These are phyloP conservation scores for Pyrenopolyporus hunteri DNA, from an alignment of 495 filamentous ascomycete species.

Conservation along the genomic window DNA sequence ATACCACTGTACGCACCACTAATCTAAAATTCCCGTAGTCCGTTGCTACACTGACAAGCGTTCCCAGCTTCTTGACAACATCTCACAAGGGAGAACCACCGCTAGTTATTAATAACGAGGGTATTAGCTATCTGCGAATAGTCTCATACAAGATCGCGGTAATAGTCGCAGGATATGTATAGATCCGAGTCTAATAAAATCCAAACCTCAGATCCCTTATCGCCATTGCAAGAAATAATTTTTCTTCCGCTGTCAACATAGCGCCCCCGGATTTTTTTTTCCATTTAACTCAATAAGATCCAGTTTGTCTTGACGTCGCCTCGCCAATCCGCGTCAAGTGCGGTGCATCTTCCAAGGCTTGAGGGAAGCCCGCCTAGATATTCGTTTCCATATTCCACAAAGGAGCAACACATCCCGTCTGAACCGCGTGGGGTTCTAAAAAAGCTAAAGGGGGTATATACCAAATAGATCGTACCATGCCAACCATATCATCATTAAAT, in stretches of 20 bases:
- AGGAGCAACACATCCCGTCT: neutral
- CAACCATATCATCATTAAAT: conserved; percentile 32
- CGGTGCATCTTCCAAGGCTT: too few species aligned
- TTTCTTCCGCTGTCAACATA: too few species aligned
- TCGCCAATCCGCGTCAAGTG: too few species aligned
- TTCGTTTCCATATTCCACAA: neutral
- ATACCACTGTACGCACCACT: too few species aligned
- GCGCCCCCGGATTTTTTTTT: too few species aligned
- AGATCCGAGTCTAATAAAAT: conserved; percentile 4
- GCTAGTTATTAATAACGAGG: neutral
- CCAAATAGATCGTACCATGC: conserved; percentile 31
- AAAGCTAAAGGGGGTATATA: conserved; percentile 29
- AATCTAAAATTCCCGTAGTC: too few species aligned
- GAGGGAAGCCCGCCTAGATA: neutral
- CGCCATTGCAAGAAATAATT: too few species aligned
- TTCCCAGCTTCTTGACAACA: too few species aligned
- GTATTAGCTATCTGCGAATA: conserved; percentile 7
- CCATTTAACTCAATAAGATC: too few species aligned
- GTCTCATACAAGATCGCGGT: neutral
- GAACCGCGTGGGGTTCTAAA: neutral
- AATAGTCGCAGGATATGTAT: neutral
- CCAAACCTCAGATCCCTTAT: neutral
- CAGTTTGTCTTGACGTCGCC: too few species aligned
- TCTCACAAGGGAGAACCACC: neutral
- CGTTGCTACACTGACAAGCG: too few species aligned